Base-by-base conservation (phyloP, 2,329 filamentous ascomycete species). In the Colletotrichum simmondsii region DNA sequence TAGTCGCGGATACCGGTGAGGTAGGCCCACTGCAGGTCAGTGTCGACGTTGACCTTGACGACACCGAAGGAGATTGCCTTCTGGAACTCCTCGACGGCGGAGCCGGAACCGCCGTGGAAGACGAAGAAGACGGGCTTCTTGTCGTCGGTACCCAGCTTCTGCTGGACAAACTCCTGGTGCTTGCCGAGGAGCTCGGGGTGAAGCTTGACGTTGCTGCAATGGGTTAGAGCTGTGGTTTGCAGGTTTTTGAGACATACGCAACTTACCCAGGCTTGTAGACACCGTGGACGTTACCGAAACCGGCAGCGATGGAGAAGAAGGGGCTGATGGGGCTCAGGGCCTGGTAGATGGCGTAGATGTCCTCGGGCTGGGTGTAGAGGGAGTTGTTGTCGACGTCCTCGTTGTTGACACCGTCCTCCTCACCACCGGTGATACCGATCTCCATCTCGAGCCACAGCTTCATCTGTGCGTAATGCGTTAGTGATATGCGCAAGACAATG, bases 401-500 rank as follows among this genome's bases (percentile, higher is more conserved):
- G 89, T 98, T 98, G 93, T 98, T 97, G 84, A 98, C 95, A 86
- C 96, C 96, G 79, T 98, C 95, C 86, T 98, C 95, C 88, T 98
- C 95, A 86, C 95, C 95, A 88, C 95, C 96, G 74, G 97, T 98
- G 86, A 98, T 75, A 68, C 84, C 83, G 77, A 87, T 88, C 84
- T 95, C 93, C 96, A 98, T 99, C 91, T 99, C 97, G 78, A 99
- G 92, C 95, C 95, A 98, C 87, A 98, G 95, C 91, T 97, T 98
- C 94, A 98, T 95, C 68, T 70, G 28, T 35, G 37, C 12, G 19
- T 24, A 53, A 30, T 19, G 30, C n/a, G 22, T 71, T 11, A 71
- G 62, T 14, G 8, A 4, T 14, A n/a, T n/a, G 37, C 37, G 8
- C 24, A n/a, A 30, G 11, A 5, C 4, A 24, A 22, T n/a, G 11